Conservation (phyloP, 2,329 filamentous ascomycete genomes). For the Aspergillus pseudonomiae region DNA sequence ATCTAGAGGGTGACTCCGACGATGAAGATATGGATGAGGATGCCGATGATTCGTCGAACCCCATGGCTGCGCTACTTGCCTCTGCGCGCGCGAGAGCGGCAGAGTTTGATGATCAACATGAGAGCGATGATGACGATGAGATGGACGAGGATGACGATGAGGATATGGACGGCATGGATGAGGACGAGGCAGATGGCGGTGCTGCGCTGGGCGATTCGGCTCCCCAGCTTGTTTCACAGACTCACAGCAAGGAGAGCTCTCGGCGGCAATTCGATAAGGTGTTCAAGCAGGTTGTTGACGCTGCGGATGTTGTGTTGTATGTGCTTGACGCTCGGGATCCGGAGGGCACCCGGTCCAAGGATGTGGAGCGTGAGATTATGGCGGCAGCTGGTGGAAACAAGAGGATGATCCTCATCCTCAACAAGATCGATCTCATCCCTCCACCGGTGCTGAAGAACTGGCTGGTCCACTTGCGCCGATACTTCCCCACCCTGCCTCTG, state of each 20-base stretch:
- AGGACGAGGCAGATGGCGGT: slow-evolving; percentile 57
- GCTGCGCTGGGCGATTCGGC: slow-evolving; percentile 54
- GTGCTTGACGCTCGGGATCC: slow-evolving; percentile 91
- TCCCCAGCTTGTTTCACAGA: slow-evolving; percentile 47
- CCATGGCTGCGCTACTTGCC: slow-evolving; percentile 45
- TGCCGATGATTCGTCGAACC: slow-evolving; percentile 53
- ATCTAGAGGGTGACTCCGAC: slow-evolving; percentile 52
- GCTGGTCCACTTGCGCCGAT: slow-evolving; percentile 81
- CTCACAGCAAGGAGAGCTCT: slow-evolving; percentile 61
- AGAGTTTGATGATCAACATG: slow-evolving; percentile 35
- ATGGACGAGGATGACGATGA: slow-evolving; percentile 55
- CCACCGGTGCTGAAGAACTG: slow-evolving; percentile 79
- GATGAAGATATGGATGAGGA: slow-evolving; percentile 54
- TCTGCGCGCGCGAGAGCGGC: slow-evolving; percentile 46
- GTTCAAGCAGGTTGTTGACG: slow-evolving; percentile 89
- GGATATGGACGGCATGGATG: slow-evolving; percentile 60
- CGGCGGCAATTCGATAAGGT: slow-evolving; percentile 91
- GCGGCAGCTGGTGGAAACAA: slow-evolving; percentile 82
- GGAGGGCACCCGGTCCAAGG: slow-evolving; percentile 84
- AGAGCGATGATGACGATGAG: slow-evolving; percentile 50
- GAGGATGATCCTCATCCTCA: slow-evolving; percentile 85
- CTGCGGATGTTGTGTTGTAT: slow-evolving; percentile 88
- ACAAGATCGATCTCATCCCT: slow-evolving; percentile 93
- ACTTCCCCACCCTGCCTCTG: slow-evolving; percentile 88
- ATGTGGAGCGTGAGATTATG: slow-evolving; percentile 89